Evolutionary conservation across 1,284 basidiomycete genomes (phyloP), one percentile per base, ranked within the genome.

Genomic region (Golubevia sp.): DNA sequence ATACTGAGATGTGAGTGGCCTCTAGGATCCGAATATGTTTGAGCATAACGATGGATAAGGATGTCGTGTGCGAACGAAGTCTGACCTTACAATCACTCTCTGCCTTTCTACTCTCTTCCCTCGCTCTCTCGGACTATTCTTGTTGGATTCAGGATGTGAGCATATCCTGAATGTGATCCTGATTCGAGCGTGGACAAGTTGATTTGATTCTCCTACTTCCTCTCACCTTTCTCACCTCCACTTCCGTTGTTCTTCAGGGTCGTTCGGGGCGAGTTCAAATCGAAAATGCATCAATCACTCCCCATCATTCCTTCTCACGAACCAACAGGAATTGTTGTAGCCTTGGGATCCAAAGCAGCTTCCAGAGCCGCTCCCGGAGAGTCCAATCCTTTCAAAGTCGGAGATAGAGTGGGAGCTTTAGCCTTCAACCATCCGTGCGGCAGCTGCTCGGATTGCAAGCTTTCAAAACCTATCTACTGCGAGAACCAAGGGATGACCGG

Each of bases 301-400:
- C 62, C 62, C 3, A 25, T 64, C 27, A 49, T 64, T 13, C 62
- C 62, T 49, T 64, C 62, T 15, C 62, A 64, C 61, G 62, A 64
- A 34, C 62, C 62, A 13, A 64, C 62, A n/a, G 62, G 62, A 8
- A 21, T 62, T 6, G 49, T 64, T 7, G 62, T 63, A n/a, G 52
- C 61, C 18, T 18, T 62, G 2, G 62, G 62, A 15, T 8, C 7
- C 21, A 51, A 63, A 53, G 62, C 58, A 24, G 48, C 27, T 13
- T 6, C 26, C 11, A 27, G 24, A 20, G 54, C 34, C 15, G 62
- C 49, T 25, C 23, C 60, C 21, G 61, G 50, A 11, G 55, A 49
- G 6, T 2, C 51, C 23, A 54, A 62, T 8, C 50, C 61, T 11
- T 51, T 64, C 24, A 57, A 62, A 38, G 44, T 59, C 7, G 63